Percentiles rank a stretch among this genome's conserved stretches.
phyloP scores from a whole-genome alignment of 148 eudicot species.

The Rhododendron molle region DNA sequence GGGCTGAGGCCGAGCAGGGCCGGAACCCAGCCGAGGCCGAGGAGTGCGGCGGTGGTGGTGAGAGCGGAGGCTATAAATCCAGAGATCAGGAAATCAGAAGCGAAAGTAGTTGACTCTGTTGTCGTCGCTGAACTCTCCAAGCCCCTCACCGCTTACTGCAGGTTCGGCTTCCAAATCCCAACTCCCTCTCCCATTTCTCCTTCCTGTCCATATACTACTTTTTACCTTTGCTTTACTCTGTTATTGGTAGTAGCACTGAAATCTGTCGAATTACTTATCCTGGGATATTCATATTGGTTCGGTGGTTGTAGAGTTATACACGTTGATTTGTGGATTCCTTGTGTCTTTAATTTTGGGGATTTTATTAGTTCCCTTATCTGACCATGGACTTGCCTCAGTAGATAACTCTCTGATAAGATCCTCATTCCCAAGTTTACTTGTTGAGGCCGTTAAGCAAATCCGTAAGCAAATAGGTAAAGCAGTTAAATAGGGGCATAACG shows the following conservation, averaged over 20 bases:
- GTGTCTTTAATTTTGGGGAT: neutral
- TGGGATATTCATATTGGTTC: neutral
- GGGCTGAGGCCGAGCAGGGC: constrained; percentile 1
- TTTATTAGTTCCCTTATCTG: no score
- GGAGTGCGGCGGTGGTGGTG: constrained; percentile 35
- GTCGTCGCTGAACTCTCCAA: constrained; percentile 74
- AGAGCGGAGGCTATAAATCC: constrained; percentile 79
- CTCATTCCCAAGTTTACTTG: neutral
- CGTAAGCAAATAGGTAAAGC: no score
- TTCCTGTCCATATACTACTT: neutral
- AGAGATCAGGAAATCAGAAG: constrained; percentile 74
- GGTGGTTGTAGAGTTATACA: neutral
- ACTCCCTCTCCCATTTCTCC: neutral
- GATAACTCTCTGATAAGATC: neutral
- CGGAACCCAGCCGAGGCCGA: neutral
- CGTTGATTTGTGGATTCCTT: neutral
- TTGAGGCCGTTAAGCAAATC: neutral
- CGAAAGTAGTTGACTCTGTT: constrained; percentile 84
- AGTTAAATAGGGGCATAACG: no score
- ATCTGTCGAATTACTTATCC: neutral
- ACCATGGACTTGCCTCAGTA: neutral
- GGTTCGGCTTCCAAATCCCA: constrained; percentile 29
- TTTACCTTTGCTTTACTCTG: neutral
- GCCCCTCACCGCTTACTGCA: constrained; percentile 90
- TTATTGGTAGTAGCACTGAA: neutral